phyloP scores from a whole-genome alignment of 768 basidiomycete genomes.

The Phlebiopsis gigantea region DNA sequence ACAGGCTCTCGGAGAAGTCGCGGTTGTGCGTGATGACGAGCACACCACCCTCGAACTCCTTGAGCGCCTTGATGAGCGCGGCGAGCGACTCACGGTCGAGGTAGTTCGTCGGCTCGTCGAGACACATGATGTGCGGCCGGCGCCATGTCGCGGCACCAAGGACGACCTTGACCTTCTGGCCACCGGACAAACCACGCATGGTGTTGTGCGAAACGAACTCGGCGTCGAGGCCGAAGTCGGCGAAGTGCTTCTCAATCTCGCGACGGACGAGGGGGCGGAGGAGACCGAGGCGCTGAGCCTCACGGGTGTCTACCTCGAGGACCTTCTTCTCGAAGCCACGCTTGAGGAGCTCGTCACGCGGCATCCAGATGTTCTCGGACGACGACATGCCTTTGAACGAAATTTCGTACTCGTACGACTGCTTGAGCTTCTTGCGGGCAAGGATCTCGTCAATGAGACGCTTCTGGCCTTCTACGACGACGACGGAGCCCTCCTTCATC shows the following conservation, averaged over 20 bases:
- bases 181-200: constrained; percentile 98
- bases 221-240: constrained; percentile 97
- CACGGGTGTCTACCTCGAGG: constrained; percentile 93
- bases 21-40: constrained; percentile 97
- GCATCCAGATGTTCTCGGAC: constrained; percentile 96
- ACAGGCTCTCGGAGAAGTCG: constrained; percentile 98
- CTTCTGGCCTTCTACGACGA: constrained; percentile 93
- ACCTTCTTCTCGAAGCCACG: constrained; percentile 99
- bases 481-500: constrained; percentile 91
- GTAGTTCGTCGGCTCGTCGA: constrained; percentile 99
- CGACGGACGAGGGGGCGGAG: constrained; percentile 95
- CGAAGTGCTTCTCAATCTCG: constrained; percentile 99
- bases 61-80: constrained; percentile 96
- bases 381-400: constrained; percentile 94
- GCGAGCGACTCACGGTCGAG: constrained; percentile 99
- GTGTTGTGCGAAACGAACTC: constrained; percentile 99
- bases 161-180: constrained; percentile 99
- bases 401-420: constrained; percentile 98
- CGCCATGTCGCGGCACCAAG: constrained; percentile 99
- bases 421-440: constrained; percentile 95
- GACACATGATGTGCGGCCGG: constrained; percentile 93
- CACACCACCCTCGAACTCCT: constrained; percentile 97
- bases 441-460: constrained; percentile 89
- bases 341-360: constrained; percentile 95
- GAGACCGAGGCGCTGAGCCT: constrained; percentile 94